Evolutionary conservation across 2,329 filamentous ascomycete genomes (phyloP).

Genomic region (Monilinia fructigena): DNA sequence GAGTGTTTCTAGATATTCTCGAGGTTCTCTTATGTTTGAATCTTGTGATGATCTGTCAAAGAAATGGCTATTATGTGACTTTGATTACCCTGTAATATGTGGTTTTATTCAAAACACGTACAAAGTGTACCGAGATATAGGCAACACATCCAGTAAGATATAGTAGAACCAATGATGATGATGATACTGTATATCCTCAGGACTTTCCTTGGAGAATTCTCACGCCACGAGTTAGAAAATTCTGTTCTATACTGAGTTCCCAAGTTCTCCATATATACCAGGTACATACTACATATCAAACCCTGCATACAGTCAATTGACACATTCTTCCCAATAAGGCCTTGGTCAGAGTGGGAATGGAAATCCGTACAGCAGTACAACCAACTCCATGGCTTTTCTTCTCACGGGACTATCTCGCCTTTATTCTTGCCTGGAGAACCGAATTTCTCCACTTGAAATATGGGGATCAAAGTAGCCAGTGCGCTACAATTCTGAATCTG

Average conservation of each 20-base stretch:
- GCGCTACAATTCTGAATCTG: not conserved
- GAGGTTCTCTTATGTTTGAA: too few relatives aligned
- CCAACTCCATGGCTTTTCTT: not conserved
- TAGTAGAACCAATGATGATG: not conserved
- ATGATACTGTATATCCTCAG: too few relatives aligned
- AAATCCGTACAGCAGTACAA: not conserved
- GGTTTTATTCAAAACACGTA: too few relatives aligned
- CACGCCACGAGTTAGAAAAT: not conserved
- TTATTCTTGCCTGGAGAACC: slow-evolving; percentile 3
- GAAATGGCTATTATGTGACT: too few relatives aligned
- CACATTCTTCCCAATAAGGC: too few relatives aligned
- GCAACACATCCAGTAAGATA: too few relatives aligned
- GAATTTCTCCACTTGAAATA: not conserved
- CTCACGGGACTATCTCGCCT: not conserved
- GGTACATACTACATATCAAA: too few relatives aligned
- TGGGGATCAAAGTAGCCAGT: not conserved
- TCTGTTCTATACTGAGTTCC: slow-evolving; percentile 1
- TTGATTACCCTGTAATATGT: too few relatives aligned
- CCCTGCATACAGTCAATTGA: too few relatives aligned
- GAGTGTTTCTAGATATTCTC: too few relatives aligned
- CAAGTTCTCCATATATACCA: not conserved
- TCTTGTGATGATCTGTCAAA: too few relatives aligned
- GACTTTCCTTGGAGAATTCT: not conserved
- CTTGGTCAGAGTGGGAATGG: slow-evolving; percentile 4
- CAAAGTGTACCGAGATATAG: too few relatives aligned